Base-by-base conservation (phyloP, 768 basidiomycete species). In the Tulasnella sp. region DNA sequence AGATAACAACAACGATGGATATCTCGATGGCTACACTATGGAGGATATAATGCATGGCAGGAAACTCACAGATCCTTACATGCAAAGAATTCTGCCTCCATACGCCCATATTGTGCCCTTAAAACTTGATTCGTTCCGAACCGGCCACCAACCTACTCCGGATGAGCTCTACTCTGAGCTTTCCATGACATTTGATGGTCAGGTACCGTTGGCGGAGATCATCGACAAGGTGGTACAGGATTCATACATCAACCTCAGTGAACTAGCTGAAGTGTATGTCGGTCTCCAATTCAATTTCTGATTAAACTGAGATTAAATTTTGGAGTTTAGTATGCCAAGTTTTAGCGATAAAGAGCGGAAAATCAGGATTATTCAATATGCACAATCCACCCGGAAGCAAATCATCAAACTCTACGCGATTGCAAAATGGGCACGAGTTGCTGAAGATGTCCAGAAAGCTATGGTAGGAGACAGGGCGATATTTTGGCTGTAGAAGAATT, bases 361-460 rank as follows among this genome's bases (percentile, higher is more conserved):
- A 60, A 77, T 84, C 31, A 78, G 74, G 15, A 67, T 92, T 28
- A 85, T 85, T 2, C 87, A 91, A 57, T 92, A 84, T 77, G 87
- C 89, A 0, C 82, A 89, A n/a, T 79, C 81, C 63, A 85, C 76
- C 4, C 85, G 92, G 66, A 83, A 89, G 59, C 89, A 93, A 60
- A 77, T 89, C 29, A 81, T 89, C 27, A 91, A 91, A 64, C 66
- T 92, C 12, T 87, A 88, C 59, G 90, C 88, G 9, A 75, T 90
- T 25, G 74, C 76, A 6, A 84, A 89, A 59, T 95, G 90, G 90
- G 74, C 84, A 32, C 72, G 83, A 54, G 88, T 91, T 63, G 82
- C 84, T 35, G 76, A 76, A 53, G 80, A 81, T 5, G 79, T 86
- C 35, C 86, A 90, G 65, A 86, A 83, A 66, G 83, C 81, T 70